A percentile compares a stretch with the other conserved stretches of the same genome.
Conservation (phyloP, 2,329 filamentous ascomycete species). For the Macrophomina tecta region DNA sequence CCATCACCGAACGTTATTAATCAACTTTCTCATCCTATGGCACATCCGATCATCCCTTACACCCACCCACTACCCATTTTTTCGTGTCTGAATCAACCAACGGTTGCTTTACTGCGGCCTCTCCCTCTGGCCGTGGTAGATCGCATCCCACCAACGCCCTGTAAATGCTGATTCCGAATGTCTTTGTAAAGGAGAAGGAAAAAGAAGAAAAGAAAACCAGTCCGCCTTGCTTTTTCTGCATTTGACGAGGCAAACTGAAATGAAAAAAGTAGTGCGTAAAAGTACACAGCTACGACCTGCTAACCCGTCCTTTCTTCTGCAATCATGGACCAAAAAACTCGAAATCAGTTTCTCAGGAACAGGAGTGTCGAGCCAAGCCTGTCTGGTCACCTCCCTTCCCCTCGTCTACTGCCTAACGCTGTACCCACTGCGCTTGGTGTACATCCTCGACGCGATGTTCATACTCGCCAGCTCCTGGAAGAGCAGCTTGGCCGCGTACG, state of each 20-base stretch:
- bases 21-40: not conserved
- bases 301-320: too few relatives aligned
- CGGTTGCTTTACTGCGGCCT: not conserved
- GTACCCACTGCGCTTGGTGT: slow-evolving; percentile 81
- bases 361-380: not conserved
- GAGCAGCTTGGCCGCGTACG: slow-evolving; percentile 94
- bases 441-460: slow-evolving; percentile 98
- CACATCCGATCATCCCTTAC: not conserved
- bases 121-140: not conserved
- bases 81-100: not conserved
- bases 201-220: not conserved
- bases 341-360: too few relatives aligned
- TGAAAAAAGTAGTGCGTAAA: not conserved
- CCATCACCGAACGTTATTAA: not conserved
- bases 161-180: slow-evolving; percentile 21
- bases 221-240: not conserved
- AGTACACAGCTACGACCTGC: too few relatives aligned
- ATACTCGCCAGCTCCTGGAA: slow-evolving; percentile 98
- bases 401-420: slow-evolving; percentile 54
- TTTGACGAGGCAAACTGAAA: not conserved
- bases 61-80: not conserved
- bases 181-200: not conserved
- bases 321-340: too few relatives aligned
- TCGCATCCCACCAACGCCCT: slow-evolving; percentile 25
- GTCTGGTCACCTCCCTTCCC: not conserved